These are phyloP conservation scores for Fusarium sp. DNA, from an alignment of 2,329 filamentous ascomycete species.

Conservation along the genomic window DNA sequence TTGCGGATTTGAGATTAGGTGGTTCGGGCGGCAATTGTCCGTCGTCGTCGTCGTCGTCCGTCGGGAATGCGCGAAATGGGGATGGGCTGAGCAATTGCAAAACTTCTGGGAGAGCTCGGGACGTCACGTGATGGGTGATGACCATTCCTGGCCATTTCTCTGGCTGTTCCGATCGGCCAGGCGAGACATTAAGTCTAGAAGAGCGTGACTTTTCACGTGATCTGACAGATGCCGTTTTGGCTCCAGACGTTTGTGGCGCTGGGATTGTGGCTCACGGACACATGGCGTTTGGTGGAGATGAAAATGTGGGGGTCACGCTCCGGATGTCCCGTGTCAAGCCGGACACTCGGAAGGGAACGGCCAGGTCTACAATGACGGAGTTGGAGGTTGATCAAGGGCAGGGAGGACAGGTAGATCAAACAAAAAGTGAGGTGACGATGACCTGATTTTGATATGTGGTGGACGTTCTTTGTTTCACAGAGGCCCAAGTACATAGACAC, in stretches of 20 bases:
- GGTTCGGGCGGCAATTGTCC: conserved; percentile 31
- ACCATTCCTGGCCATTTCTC: conserved; percentile 42
- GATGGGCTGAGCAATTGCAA: conserved; percentile 48
- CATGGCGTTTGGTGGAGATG: conserved; percentile 7
- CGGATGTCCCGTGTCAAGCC: conserved; percentile 38
- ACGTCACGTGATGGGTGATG: conserved; percentile 51
- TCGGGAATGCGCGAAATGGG: conserved; percentile 51
- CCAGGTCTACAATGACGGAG: conserved; percentile 11
- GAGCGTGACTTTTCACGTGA: conserved; percentile 27
- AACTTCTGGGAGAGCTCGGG: conserved; percentile 48
- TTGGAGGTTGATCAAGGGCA: background rate
- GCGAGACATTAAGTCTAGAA: background rate
- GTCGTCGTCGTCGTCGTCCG: conserved; percentile 40
- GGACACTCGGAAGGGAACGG: conserved; percentile 40
- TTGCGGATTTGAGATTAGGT: conserved; percentile 47
- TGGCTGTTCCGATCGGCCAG: conserved; percentile 37
- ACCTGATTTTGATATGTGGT: background rate
- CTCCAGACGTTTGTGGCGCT: conserved; percentile 13
- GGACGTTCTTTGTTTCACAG: background rate
- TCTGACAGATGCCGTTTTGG: background rate
- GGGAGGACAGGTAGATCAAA: background rate
- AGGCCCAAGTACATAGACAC: background rate
- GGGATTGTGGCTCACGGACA: conserved; percentile 5
- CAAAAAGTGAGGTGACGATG: background rate
- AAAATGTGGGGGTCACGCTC: conserved; percentile 35